Evolutionary conservation across 208 protist species (phyloP), one percentile per base, ranked within the genome.

Genomic region (Trypanosoma lewisi): DNA sequence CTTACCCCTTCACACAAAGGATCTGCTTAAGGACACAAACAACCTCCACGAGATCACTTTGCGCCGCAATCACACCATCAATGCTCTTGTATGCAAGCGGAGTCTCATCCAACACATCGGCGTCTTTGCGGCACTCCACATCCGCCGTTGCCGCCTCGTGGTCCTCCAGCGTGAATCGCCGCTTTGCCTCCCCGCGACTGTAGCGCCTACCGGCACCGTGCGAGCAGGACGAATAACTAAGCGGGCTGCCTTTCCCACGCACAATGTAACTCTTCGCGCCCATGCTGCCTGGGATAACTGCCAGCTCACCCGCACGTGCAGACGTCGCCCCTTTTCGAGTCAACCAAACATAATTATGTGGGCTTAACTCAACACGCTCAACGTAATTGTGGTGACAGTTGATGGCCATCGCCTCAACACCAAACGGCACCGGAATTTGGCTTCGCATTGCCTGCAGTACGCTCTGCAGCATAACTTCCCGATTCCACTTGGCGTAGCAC

Each of bases 351-450:
- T 71, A 45, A 57, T 90, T 57, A n/a, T 52, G 47, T 2, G 63
- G 47, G 17, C 51, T 57, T 23, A 71, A 36, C 36, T 54, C 63
- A 3, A 57, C 44, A 25, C 49, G 73, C 60, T 94, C 83, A 23
- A 94, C 75, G 71, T 97, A 97, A 73, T 97, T 97, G 70, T 97
- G 91, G 65, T 97, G 91, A 73, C 88, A 95, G 75, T 97, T 97
- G 23, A 97, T 78, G 8, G 83, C 86, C 16, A 65, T 45, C 12
- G 73, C 33, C 27, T 63, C 59, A n/a, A 75, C 64, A 17, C 54
- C 69, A 70, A 94, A 92, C 6, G 65, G 51, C 11, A 30, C 8
- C 8, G 77, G 25, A 17, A 87, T 42, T 42, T 61, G 54, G 17
- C 39, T 61, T 4, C 83, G 77, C 67, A 95, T 60, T 12, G 82